Conservation (phyloP, 2,329 filamentous ascomycete genomes). For the Nothopassalora personata region DNA sequence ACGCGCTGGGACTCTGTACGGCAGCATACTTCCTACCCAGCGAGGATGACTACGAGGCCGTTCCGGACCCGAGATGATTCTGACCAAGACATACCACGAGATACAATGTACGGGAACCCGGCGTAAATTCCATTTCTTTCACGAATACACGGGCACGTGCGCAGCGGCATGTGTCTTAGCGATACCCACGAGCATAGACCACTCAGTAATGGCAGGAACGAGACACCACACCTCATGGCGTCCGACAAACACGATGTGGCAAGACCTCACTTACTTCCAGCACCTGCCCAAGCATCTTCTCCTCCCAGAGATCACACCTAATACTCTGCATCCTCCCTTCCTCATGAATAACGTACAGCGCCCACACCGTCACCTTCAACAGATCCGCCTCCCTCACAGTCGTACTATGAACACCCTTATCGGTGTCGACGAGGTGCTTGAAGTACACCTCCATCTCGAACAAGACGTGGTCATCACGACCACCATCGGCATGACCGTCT, state of each 20-base stretch:
- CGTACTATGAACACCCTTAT: conserved; percentile 8
- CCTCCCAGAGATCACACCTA: conserved; percentile 10
- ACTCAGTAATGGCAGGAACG: neutral
- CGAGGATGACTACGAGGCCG: conserved; percentile 83
- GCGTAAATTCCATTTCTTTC: neutral
- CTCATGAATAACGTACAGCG: conserved; percentile 11
- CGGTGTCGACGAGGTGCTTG: conserved; percentile 3
- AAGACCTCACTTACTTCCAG: neutral
- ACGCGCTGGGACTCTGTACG: conserved; percentile 54
- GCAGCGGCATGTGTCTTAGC: neutral
- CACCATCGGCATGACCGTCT: conserved; percentile 6
- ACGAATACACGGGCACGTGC: neutral
- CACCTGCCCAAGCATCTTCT: conserved; percentile 8
- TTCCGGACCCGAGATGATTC: conserved; percentile 30
- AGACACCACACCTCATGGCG: neutral
- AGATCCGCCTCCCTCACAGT: conserved; percentile 8
- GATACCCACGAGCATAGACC: conserved; percentile 6
- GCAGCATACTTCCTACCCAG: conserved; percentile 67
- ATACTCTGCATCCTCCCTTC: conserved; percentile 9
- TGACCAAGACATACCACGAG: neutral
- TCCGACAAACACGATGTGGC: neutral
- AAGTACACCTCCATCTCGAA: conserved; percentile 12
- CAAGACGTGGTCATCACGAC: conserved; percentile 10
- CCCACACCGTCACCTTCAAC: conserved; percentile 12
- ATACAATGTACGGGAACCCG: neutral